These are phyloP conservation scores for Pulveroboletus sp. DNA, from an alignment of 768 basidiomycete species.

Conservation along the genomic window DNA sequence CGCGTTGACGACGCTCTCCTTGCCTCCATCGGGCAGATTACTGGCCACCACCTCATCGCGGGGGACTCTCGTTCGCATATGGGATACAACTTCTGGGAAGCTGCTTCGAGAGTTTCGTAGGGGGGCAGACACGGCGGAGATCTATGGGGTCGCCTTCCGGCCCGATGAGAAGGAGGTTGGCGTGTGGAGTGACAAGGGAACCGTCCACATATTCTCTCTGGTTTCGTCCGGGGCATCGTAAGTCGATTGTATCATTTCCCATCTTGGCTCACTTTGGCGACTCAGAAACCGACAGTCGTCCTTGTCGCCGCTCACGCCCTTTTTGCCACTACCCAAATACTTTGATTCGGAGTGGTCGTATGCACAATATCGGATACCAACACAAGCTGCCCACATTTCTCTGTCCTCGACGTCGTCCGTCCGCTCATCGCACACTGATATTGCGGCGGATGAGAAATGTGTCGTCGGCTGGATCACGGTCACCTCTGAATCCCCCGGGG, in stretches of 20 bases:
- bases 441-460: slow-evolving; percentile 81
- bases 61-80: slow-evolving; percentile 85
- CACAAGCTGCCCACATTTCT: slow-evolving; percentile 80
- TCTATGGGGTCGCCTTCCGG: slow-evolving; percentile 87
- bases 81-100: slow-evolving; percentile 74
- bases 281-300: slow-evolving; percentile 81
- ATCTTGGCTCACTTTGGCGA: slow-evolving; percentile 2
- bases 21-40: slow-evolving; percentile 73
- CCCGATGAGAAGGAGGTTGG: slow-evolving; percentile 84
- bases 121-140: slow-evolving; percentile 87
- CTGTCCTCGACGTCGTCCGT: slow-evolving; percentile 62
- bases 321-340: slow-evolving; percentile 82
- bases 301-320: slow-evolving; percentile 75
- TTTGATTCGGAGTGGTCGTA: slow-evolving; percentile 98
- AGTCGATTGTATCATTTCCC: slow-evolving; percentile 31
- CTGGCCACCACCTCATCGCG: slow-evolving; percentile 81
- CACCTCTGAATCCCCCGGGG: slow-evolving; percentile 34
- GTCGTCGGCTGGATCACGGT: slow-evolving; percentile 82
- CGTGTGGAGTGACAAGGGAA: slow-evolving; percentile 95
- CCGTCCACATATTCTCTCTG: slow-evolving; percentile 85
- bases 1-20: slow-evolving; percentile 72
- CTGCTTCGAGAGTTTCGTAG: slow-evolving; percentile 78
- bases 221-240: slow-evolving; percentile 63
- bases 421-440: slow-evolving; percentile 54
- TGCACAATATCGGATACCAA: slow-evolving; percentile 86